Percentiles rank a stretch among this genome's conserved stretches.
These are phyloP conservation scores for Pseudozyma sp. DNA, from an alignment of 1,284 basidiomycete genomes.

Conservation along the genomic window DNA sequence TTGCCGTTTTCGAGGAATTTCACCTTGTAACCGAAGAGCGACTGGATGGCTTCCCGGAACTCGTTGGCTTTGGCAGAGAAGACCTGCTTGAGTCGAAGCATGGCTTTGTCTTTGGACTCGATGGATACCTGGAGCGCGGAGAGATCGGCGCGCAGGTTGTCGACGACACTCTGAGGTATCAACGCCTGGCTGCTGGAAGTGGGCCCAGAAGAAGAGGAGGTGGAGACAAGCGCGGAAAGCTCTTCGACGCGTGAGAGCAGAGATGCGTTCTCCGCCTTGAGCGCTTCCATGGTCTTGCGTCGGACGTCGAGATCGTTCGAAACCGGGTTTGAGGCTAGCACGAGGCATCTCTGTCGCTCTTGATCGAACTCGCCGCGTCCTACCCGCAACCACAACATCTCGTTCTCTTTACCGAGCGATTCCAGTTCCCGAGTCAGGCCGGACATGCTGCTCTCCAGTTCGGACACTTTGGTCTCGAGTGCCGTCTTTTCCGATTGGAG, in stretches of 20 bases:
- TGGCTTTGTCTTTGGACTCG: slow-evolving; percentile 76
- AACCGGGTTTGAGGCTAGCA: slow-evolving; percentile 80
- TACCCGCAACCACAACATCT: slow-evolving; percentile 74
- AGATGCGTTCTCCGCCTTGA: slow-evolving; percentile 81
- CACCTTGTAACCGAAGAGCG: slow-evolving; percentile 84
- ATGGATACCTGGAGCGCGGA: slow-evolving; percentile 73
- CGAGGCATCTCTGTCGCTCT: slow-evolving; percentile 77
- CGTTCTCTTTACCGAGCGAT: slow-evolving; percentile 77
- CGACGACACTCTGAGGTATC: slow-evolving; percentile 75
- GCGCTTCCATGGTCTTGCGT: slow-evolving; percentile 76
- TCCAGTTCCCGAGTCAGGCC: slow-evolving; percentile 72
- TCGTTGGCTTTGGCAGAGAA: slow-evolving; percentile 81
- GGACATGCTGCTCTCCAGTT: slow-evolving; percentile 43
- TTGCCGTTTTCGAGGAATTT: slow-evolving; percentile 85
- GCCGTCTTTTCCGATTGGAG: slow-evolving; percentile 20
- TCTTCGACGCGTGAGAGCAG: slow-evolving; percentile 71
- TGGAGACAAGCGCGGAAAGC: slow-evolving; percentile 45
- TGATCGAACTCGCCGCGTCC: slow-evolving; percentile 81
- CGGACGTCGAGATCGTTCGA: slow-evolving; percentile 79
- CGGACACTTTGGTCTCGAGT: slow-evolving; percentile 51
- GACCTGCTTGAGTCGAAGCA: slow-evolving; percentile 77
- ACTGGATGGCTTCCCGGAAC: slow-evolving; percentile 82
- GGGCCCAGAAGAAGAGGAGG: not conserved
- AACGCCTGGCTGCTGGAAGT: slow-evolving; percentile 70
- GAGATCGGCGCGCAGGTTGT: slow-evolving; percentile 76